A percentile compares a stretch with the other conserved stretches of the same genome.
Conservation (phyloP, 2,329 filamentous ascomycete species). For the Elsinoe necatrix region DNA sequence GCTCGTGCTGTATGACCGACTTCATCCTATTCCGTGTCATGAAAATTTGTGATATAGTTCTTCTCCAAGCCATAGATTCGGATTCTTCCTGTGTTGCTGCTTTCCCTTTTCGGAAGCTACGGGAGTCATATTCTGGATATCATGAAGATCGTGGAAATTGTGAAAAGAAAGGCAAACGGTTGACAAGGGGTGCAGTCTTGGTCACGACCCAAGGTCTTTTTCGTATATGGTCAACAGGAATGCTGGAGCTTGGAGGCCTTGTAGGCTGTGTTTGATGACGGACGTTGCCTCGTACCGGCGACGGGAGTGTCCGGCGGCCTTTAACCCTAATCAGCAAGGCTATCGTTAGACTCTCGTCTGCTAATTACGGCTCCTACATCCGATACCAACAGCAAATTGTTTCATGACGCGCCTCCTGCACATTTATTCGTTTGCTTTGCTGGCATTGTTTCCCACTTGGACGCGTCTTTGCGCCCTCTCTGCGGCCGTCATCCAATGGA, state of each 20-base stretch:
- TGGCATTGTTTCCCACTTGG: not conserved
- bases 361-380: not conserved
- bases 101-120: constrained; percentile 2
- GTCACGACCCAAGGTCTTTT: not conserved
- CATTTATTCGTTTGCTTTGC: constrained; percentile 14
- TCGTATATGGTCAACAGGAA: not conserved
- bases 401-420: constrained; percentile 12
- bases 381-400: constrained; percentile 2
- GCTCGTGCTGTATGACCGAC: constrained; percentile 11
- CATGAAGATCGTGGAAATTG: constrained; percentile 5
- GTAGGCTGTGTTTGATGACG: constrained; percentile 8
- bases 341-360: not conserved
- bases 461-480: not conserved
- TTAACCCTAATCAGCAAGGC: not conserved
- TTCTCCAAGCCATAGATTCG: not conserved
- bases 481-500: constrained; percentile 9
- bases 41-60: not conserved
- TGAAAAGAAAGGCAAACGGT: not conserved
- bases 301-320: not conserved
- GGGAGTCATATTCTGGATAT: constrained; percentile 3
- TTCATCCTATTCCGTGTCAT: constrained; percentile 9
- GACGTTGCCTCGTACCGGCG: constrained; percentile 4
- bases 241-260: not conserved
- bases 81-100: not conserved
- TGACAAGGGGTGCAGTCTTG: not conserved